Base-by-base conservation (phyloP, 2,329 filamentous ascomycete genomes). In the Fusarium sp. region DNA sequence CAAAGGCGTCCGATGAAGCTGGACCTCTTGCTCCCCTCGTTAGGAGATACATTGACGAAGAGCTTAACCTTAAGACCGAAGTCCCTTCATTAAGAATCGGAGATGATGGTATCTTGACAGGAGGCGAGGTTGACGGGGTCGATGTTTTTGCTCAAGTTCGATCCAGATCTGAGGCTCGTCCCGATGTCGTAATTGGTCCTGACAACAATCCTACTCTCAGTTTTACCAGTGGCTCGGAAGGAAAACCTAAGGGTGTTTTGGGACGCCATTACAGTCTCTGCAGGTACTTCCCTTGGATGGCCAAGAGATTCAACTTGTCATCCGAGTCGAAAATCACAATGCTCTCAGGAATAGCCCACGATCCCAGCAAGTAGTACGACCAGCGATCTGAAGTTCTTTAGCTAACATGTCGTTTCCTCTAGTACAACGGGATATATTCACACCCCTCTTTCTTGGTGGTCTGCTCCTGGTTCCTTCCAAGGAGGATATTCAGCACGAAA, bases 251-350 rank as follows among this genome's bases (percentile, higher is more conserved):
- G 83, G 94, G 94, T 72, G 95, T 98, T 14, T 86, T 90, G 59
- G 94, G 95, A 2, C 88, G 95, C 16, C 95, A 98, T 80, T 98
- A 92, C 82, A 92, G 89, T 53, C 83, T 98, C 65, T 88, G 94
- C 2, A 90, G 92, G 74, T 98, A 97, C 82, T 97, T 95, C 77
- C 89, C 91, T 22, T 98, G 94, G 94, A 98, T 98, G 95, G 89
- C 93, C 0, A 83, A 96, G 80, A 89, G 84, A 4, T 98, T 98
- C 79, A 84, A 89, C 51, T 85, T 97, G 49, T 90, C 88, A 1
- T 85, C 90, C 11, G 27, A 11, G 4, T 27, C 27, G 4, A 27
- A 20, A 20, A 20, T 20, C 20, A 20, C 20, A 20, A 20, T 20
- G 83, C 85, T 98, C 10, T 92, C 88, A 51, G 94, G 94, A 48